Percentiles rank a stretch among this genome's conserved stretches.
phyloP scores from a whole-genome alignment of 176 grass and related monocot species.

The Raddia guianensis region DNA sequence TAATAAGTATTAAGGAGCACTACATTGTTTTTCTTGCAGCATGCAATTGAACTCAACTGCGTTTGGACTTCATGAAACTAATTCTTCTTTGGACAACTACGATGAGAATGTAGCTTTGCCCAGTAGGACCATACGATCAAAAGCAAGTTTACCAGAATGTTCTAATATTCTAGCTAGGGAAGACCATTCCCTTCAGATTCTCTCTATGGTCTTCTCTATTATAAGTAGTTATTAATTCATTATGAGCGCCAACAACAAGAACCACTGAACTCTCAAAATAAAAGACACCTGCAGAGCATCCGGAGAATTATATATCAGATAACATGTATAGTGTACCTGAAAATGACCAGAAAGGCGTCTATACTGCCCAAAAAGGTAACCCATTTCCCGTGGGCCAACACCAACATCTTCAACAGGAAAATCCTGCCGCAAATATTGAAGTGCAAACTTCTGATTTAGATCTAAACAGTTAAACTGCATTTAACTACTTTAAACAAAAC shows the following conservation, averaged over 20 bases:
- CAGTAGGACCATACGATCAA: not conserved
- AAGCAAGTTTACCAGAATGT: constrained; percentile 2
- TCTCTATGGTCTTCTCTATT: constrained; percentile 22
- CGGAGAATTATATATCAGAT: constrained; percentile 23
- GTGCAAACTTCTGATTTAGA: constrained; percentile 5
- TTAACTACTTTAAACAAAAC: constrained; percentile 16
- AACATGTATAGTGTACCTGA: constrained; percentile 61
- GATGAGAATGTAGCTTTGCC: constrained; percentile 21
- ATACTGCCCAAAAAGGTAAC: constrained; percentile 97
- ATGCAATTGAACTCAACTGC: constrained; percentile 14
- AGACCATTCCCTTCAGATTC: not conserved
- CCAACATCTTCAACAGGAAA: constrained; percentile 93
- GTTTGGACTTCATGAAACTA: not conserved
- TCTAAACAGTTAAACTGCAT: constrained; percentile 9
- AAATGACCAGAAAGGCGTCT: constrained; percentile 95
- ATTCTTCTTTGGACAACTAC: constrained; percentile 25
- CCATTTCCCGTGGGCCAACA: constrained; percentile 97
- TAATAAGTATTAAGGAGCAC: constrained; percentile 5
- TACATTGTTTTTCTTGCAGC: not conserved
- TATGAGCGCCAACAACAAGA: not conserved
- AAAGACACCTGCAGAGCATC: not conserved
- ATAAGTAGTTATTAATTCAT: constrained; percentile 6
- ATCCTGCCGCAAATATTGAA: constrained; percentile 60
- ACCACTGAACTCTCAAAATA: not conserved
- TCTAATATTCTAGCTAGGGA: constrained; percentile 17